Percentiles rank a stretch among this genome's conserved stretches.
Conservation (phyloP, 1,284 basidiomycete species). For the Phlebopus sp. region DNA sequence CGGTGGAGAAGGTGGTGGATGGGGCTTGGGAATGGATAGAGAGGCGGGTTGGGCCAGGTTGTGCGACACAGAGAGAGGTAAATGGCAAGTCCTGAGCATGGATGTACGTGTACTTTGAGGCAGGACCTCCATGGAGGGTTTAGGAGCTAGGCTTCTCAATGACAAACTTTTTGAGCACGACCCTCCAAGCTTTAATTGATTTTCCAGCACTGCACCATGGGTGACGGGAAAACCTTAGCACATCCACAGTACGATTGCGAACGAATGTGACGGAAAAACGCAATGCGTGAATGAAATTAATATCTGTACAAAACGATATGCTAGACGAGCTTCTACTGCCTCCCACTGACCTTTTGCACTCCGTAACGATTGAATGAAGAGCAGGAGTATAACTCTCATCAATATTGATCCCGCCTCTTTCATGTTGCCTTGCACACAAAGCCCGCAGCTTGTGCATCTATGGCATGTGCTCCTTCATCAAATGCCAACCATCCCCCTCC, state of each 20-base stretch:
- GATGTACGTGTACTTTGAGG: background rate
- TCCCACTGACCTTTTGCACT: background rate
- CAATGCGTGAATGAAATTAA: background rate
- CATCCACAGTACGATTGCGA: no score
- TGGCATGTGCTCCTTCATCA: conserved; percentile 2
- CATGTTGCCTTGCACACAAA: background rate
- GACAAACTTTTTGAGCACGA: no score
- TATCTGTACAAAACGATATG: background rate
- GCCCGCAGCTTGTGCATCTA: background rate
- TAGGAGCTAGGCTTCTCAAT: no score
- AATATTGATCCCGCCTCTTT: background rate
- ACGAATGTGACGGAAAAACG: background rate
- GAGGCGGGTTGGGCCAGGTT: conserved; percentile 37
- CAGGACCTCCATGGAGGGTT: no score
- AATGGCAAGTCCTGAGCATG: background rate
- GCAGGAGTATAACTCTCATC: conserved; percentile 15
- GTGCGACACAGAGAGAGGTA: background rate
- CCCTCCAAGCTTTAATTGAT: no score
- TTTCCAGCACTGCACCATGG: no score
- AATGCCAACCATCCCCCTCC: conserved; percentile 32
- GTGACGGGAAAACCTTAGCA: no score
- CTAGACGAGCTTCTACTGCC: background rate
- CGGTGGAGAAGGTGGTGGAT: conserved; percentile 71
- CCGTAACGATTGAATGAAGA: background rate
- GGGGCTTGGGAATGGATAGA: conserved; percentile 65